Base-by-base conservation (phyloP, 176 grass and related monocot genomes). In the Juncus inflexus region DNA sequence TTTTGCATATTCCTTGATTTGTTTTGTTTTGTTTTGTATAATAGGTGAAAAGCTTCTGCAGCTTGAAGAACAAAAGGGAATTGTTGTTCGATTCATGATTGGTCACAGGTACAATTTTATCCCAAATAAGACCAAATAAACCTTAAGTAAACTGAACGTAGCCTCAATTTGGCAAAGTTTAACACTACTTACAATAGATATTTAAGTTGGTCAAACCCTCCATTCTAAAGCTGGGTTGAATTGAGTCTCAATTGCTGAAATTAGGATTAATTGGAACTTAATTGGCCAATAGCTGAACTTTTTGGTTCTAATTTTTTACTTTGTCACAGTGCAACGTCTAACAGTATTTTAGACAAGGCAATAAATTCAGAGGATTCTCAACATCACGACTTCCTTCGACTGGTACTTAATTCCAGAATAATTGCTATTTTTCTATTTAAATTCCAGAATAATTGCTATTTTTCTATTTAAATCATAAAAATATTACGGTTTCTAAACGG, bases 261-360 rank as follows among this genome's bases (percentile, higher is more conserved):
- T 28, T 28, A 28, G 19, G 19, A 28, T 28, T 28, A 28, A 28
- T 28, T 28, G 19, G 19, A 28, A 28, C 19, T 28, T 28, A 28
- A 28, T 28, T 28, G 19, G 19, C 19, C 19, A 28, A 28, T 28
- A 28, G 19, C 1, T 28, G 19, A 0, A 28, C 1, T 28, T 28
- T 28, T 28, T 28, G 19, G 19, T 28, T 28, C 19, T 47, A 47
- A 47, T 47, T 47, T 7, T 1, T 47, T 47, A 47, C 9, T 47
- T 47, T 47, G 43, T 12, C 43, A 43, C 78, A 96, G 92, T 79
- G 87, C 92, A 78, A 89, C 87, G 67, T 88, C 91, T 36, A 87
- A 88, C 51, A 96, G 91, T 65, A 91, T 96, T 77, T 81, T 96
- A 60, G 92, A 96, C 81, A 90, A 88, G 78, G 79, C 92, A 66